Base-by-base conservation (phyloP, 805 yeast genomes). In the Wickerhamomyces rabaulensis region DNA sequence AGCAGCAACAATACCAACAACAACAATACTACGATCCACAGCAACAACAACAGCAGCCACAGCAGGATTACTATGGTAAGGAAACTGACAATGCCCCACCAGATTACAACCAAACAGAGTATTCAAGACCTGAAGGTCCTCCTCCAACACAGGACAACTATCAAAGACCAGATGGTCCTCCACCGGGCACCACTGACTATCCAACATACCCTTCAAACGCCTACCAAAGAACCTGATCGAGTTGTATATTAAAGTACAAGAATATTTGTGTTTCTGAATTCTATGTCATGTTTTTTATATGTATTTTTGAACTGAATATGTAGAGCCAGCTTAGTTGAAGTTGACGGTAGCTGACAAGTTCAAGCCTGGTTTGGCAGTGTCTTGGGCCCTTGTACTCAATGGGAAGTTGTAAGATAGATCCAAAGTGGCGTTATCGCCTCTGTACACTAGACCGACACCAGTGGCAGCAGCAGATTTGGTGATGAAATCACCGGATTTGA, bases 381-480 rank as follows among this genome's bases (percentile, higher is more conserved):
- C 83, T 31, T 65, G 64, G 15, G 61, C 54, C 44, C 76, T 69
- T 6, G 72, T 66, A 9, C 75, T 68, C 29, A 82, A 52, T 6
- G 88, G 87, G 44, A 79, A 51, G 23, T 76, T 74, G 51, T 80
- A 73, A 31, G 76, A 74, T 37, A 82, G 64, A 56, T 80, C 83
- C 55, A 82, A 66, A 33, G 73, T 60, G 1, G 85, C 84, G 36
- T 71, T 69, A 1, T 77, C 75, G 35, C 75, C 76, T 43, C 69
- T 69, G 57, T 80, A 82, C 3, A 73, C 60, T 17, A 81, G 51
- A 17, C 87, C 86, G 26, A 78, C 45, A 36, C 82, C 81, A 2
- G 73, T 65, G 9, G 78, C 64, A 3, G 70, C 61, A 0, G 80
- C 75, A 26, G 73, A 70, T 6, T 56, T 52, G n/a, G 50, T 48